Base-by-base conservation (phyloP, 225 moss, liverwort and hornwort species). In the Marchantia polymorpha region DNA sequence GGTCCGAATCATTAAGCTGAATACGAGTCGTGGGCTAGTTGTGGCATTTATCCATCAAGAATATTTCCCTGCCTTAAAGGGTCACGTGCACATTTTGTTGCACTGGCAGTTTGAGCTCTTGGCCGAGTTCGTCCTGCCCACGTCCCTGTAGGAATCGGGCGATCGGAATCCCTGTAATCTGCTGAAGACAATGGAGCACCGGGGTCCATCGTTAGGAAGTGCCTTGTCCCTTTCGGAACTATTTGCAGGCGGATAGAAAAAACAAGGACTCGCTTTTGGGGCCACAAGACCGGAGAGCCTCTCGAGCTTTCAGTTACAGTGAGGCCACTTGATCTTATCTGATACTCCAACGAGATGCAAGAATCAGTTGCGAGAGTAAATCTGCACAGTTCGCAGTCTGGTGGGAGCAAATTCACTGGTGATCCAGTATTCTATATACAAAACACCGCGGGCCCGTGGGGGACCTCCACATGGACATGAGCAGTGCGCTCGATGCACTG, bases 1-100 rank as follows among this genome's bases (percentile, higher is more conserved):
- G 47, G 2, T 48, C 68, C 17, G 39, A 69, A 69, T 69, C 29
- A 7, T 46, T 17, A 39, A 46, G 3, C 47, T 46, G 26, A 17
- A 69, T 17, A 22, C 0, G 5, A 69, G 47, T 48, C 48, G 47
- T 47, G 48, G 47, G 26, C 46, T 47, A 19, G 47, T 46, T 26
- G 69, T 69, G 69, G 22, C 22, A 48, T 46, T 3, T 7, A 69
- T 47, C 47, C 46, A 46, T 46, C 69, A 47, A 19, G 47, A 22
- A 47, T 61, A 61, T 22, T 61, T n/a, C 61, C 61, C 10, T 22
- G 8, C 3, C n/a, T 61, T 61, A 9, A 0, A 2, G 39, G 61
- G 69, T 69, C 69, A 69, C 69, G 69, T 69, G 69, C 68, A 68
- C 16, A 22, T 69, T 69, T 22, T 69, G 69, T 48, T 47, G 47